A percentile compares a stretch with the other conserved stretches of the same genome.
Conservation (phyloP, 805 yeast genomes). For the Schwanniomyces vanrijiae region DNA sequence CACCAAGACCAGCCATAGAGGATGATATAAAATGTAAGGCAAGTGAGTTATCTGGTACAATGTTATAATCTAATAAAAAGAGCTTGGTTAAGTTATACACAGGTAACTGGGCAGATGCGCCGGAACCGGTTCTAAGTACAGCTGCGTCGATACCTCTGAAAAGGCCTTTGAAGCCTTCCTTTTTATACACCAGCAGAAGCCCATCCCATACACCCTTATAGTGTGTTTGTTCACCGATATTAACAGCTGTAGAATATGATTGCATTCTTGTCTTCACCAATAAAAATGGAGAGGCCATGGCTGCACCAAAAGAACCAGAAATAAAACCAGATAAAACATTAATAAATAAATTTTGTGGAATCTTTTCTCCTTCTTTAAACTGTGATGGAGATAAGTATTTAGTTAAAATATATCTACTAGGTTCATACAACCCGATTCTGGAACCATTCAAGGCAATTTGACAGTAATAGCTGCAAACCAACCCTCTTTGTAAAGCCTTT, state of each 20-base stretch:
- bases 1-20: constrained; percentile 85
- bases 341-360: constrained; percentile 45
- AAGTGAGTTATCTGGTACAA: constrained; percentile 60
- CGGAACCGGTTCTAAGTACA: constrained; percentile 88
- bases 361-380: constrained; percentile 41
- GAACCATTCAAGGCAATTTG: constrained; percentile 93
- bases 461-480: constrained; percentile 84
- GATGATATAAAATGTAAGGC: constrained; percentile 71
- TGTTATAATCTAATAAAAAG: constrained; percentile 50
- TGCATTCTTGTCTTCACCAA: constrained; percentile 96
- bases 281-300: constrained; percentile 87
- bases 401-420: constrained; percentile 65
- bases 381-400: constrained; percentile 47
- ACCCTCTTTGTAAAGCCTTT: constrained; percentile 85
- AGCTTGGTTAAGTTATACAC: constrained; percentile 78
- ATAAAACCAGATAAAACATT: constrained; percentile 79
- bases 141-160: constrained; percentile 96
- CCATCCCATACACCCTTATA: constrained; percentile 74
- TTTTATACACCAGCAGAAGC: constrained; percentile 52
- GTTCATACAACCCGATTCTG: constrained; percentile 92
- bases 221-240: constrained; percentile 89
- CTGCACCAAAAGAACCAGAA: constrained; percentile 88
- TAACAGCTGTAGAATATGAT: constrained; percentile 65
- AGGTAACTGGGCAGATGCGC: constrained; percentile 94
- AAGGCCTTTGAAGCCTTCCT: constrained; percentile 76